Conservation (phyloP, 768 basidiomycete genomes). For the Podaxis sp. region DNA sequence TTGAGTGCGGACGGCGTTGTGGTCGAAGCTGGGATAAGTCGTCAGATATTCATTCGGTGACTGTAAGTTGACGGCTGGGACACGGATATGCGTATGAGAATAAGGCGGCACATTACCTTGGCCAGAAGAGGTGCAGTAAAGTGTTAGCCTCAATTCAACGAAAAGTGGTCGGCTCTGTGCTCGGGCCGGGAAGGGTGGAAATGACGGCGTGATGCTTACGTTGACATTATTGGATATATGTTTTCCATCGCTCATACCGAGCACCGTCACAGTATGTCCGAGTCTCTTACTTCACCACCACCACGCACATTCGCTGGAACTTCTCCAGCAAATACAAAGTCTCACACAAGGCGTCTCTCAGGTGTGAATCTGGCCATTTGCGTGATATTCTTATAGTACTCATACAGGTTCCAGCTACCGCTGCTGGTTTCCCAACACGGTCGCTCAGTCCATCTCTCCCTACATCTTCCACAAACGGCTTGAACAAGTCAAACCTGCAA, state of each 20-base stretch:
- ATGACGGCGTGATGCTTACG: neutral
- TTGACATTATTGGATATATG: neutral
- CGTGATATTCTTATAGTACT: neutral
- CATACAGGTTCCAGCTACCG: neutral
- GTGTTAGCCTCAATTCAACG: neutral
- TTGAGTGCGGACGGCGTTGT: neutral
- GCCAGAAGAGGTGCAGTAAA: neutral
- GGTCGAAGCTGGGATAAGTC: neutral
- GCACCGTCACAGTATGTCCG: neutral
- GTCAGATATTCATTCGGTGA: neutral
- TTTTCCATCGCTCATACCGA: neutral
- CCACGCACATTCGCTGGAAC: neutral
- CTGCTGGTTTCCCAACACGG: conserved; percentile 7
- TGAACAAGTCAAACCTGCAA: neutral
- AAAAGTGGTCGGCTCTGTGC: neutral
- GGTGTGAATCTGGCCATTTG: neutral
- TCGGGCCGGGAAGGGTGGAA: neutral
- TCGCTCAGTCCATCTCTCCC: neutral
- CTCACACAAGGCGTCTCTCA: neutral
- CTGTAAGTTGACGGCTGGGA: neutral
- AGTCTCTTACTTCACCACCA: neutral
- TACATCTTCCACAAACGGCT: neutral
- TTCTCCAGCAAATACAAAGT: neutral
- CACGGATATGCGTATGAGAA: neutral
- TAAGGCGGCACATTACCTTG: neutral